Percentiles rank a stretch among this genome's conserved stretches.
These are phyloP conservation scores for Botrytis deweyae DNA, from an alignment of 2,329 filamentous ascomycete genomes.

Conservation along the genomic window DNA sequence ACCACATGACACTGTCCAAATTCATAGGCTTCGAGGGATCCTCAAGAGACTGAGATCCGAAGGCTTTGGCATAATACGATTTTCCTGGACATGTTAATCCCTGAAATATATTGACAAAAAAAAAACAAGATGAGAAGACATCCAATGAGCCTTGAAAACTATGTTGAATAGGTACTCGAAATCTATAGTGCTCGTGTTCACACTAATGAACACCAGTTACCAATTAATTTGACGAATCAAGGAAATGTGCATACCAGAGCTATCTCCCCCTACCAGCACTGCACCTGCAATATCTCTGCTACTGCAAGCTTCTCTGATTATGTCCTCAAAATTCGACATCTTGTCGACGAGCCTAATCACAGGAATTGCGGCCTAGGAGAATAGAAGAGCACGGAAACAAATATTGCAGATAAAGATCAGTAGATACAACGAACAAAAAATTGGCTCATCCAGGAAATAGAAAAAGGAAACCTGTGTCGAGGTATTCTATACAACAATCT, in stretches of 20 bases:
- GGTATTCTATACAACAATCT: not conserved
- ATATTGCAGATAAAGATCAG: not conserved
- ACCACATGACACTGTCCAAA: conserved; percentile 59
- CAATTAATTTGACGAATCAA: not conserved
- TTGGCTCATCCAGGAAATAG: not conserved
- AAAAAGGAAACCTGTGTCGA: not conserved
- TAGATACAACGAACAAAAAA: not conserved
- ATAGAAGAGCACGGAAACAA: not conserved
- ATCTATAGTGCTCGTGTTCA: not conserved
- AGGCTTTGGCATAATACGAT: conserved; percentile 41
- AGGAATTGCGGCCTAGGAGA: not conserved
- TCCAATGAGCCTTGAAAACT: not conserved
- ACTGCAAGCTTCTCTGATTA: conserved; percentile 26
- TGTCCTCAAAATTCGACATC: conserved; percentile 30
- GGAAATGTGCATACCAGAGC: conserved; percentile 25
- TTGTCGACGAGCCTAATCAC: not conserved
- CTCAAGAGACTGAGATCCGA: conserved; percentile 45
- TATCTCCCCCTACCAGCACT: conserved; percentile 27
- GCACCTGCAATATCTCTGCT: conserved; percentile 30
- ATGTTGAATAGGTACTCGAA: not conserved
- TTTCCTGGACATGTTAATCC: conserved; percentile 33
- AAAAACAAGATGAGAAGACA: not conserved
- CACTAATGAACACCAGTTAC: not conserved
- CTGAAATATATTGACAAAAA: too few relatives aligned
- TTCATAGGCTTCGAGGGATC: conserved; percentile 57